phyloP scores from a whole-genome alignment of 805 yeast species.

The Kodamaea jinghongensis region DNA sequence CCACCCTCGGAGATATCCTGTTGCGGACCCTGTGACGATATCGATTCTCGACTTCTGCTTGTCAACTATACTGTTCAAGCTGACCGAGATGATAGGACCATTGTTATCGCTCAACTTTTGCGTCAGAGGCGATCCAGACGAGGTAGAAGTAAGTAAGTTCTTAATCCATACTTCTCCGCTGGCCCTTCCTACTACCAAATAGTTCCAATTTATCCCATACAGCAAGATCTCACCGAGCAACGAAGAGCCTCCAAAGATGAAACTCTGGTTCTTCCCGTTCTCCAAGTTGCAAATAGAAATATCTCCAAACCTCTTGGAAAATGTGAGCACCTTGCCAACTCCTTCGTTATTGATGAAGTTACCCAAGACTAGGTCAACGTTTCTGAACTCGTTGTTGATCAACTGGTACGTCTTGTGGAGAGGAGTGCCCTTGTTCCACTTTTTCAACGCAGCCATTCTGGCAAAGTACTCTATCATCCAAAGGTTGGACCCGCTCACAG shows the following conservation, averaged over 20 bases:
- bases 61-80: slow-evolving; percentile 19
- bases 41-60: slow-evolving; percentile 24
- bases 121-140: slow-evolving; percentile 25
- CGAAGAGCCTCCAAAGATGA: slow-evolving; percentile 31
- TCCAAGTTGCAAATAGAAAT: slow-evolving; percentile 29
- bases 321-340: slow-evolving; percentile 27
- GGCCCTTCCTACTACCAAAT: slow-evolving; percentile 26
- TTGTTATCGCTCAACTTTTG: slow-evolving; percentile 14
- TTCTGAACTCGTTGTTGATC: slow-evolving; percentile 26
- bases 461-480: slow-evolving; percentile 49
- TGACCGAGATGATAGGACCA: slow-evolving; percentile 19
- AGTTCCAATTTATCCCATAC: slow-evolving; percentile 31
- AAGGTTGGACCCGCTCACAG: slow-evolving; percentile 39
- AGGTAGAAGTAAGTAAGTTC: slow-evolving; percentile 32
- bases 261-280: slow-evolving; percentile 38
- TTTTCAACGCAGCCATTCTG: slow-evolving; percentile 32
- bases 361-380: slow-evolving; percentile 19
- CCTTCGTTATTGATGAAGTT: slow-evolving; percentile 24
- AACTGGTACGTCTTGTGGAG: slow-evolving; percentile 27
- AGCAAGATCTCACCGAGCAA: slow-evolving; percentile 16
- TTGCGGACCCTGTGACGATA: slow-evolving; percentile 22
- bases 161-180: slow-evolving; percentile 31
- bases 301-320: slow-evolving; percentile 26
- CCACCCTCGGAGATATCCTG: slow-evolving; percentile 28
- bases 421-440: slow-evolving; percentile 39